Evolutionary conservation across 768 basidiomycete genomes (phyloP).

Genomic region (Crassisporium funariophilum): DNA sequence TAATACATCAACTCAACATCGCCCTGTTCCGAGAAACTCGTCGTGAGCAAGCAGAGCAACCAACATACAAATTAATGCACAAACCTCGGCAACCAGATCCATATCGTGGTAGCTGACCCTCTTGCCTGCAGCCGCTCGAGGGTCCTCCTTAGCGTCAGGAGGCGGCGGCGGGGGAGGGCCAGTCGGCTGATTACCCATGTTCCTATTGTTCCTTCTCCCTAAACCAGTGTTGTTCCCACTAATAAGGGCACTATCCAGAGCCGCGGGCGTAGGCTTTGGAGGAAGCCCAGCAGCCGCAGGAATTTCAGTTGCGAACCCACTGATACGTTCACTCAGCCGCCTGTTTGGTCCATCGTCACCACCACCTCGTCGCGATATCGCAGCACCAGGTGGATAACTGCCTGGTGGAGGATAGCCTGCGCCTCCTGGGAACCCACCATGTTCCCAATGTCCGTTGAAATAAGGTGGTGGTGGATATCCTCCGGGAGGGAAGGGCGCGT

Average conservation of each 20-base stretch:
- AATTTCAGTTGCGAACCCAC: slow-evolving; percentile 65
- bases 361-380: slow-evolving; percentile 58
- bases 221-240: slow-evolving; percentile 51
- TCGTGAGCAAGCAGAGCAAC: slow-evolving; percentile 6
- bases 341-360: slow-evolving; percentile 60
- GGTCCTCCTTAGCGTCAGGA: slow-evolving; percentile 90
- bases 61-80: slow-evolving; percentile 22
- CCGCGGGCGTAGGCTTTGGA: slow-evolving; percentile 68
- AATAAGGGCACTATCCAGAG: slow-evolving; percentile 52
- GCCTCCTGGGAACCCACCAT: slow-evolving; percentile 43
- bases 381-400: slow-evolving; percentile 39
- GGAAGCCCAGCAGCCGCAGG: slow-evolving; percentile 77
- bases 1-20: slow-evolving; percentile 63
- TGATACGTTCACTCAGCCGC: slow-evolving; percentile 78
- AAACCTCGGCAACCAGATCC: slow-evolving; percentile 85
- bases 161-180: slow-evolving; percentile 79
- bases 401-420: slow-evolving; percentile 37
- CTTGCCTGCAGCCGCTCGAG: slow-evolving; percentile 84
- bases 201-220: slow-evolving; percentile 37
- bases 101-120: slow-evolving; percentile 95
- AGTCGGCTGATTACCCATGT: slow-evolving; percentile 34
- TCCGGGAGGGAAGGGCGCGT: slow-evolving; percentile 30
- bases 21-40: slow-evolving; percentile 38
- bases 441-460: slow-evolving; percentile 45
- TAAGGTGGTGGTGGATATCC: slow-evolving; percentile 50